Conservation (phyloP, 2,329 filamentous ascomycete species). For the Diaporthe batatas region DNA sequence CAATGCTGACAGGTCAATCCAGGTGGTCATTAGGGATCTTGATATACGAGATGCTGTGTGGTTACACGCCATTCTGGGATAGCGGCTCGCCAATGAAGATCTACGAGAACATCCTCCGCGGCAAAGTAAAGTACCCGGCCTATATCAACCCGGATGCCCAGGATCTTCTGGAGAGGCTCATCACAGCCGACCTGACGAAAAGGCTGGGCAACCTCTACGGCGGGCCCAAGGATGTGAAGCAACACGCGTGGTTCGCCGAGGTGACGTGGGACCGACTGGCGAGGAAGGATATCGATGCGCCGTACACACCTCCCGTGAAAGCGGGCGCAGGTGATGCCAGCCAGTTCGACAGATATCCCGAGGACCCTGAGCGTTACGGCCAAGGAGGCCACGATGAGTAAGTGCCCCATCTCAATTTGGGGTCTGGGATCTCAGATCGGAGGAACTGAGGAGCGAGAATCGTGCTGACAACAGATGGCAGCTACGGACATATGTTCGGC, state of each 20-base stretch:
- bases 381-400: conserved; percentile 85
- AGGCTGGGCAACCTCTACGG: conserved; percentile 93
- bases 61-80: conserved; percentile 99
- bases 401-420: conserved; percentile 57
- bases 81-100: conserved; percentile 98
- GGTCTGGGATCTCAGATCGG: neutral
- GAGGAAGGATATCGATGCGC: conserved; percentile 97
- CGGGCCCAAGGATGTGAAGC: conserved; percentile 92
- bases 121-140: conserved; percentile 94
- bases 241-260: conserved; percentile 95
- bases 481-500: conserved; percentile 80
- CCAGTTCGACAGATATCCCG: conserved; percentile 97
- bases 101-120: conserved; percentile 98
- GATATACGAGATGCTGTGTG: conserved; percentile 99
- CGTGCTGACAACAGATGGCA: conserved; percentile 51
- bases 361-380: conserved; percentile 95
- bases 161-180: conserved; percentile 90
- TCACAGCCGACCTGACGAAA: conserved; percentile 95
- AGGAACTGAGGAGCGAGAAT: neutral
- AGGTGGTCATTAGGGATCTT: conserved; percentile 99
- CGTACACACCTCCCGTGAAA: conserved; percentile 95
- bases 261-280: conserved; percentile 97
- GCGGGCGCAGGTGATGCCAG: conserved; percentile 95
- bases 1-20: conserved; percentile 40
- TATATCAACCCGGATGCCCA: conserved; percentile 97